Percentiles rank a stretch among this genome's conserved stretches.
Evolutionary conservation across 1,284 basidiomycete species (phyloP).

Genomic region (Microbotryum intermedium): DNA sequence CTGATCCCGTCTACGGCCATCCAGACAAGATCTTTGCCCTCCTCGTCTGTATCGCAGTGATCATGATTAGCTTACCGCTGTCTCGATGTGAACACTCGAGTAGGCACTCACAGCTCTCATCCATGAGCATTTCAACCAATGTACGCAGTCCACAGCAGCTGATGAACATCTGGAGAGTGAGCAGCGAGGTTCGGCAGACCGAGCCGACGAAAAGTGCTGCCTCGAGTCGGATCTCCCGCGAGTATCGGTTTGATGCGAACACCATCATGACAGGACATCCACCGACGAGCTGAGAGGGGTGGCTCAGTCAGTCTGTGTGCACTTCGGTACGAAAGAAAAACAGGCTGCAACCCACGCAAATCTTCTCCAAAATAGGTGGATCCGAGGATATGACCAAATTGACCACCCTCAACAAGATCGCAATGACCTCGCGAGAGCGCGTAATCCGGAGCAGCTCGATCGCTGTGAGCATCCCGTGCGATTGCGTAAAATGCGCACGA

Average conservation of each 20-base stretch:
- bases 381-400: conserved; percentile 84
- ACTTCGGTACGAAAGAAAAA: neutral
- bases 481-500: conserved; percentile 75
- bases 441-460: conserved; percentile 82
- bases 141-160: conserved; percentile 45
- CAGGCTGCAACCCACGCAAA: conserved; percentile 56
- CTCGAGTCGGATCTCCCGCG: conserved; percentile 85
- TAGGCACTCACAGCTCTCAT: conserved; percentile 61
- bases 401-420: conserved; percentile 76
- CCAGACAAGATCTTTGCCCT: conserved; percentile 78
- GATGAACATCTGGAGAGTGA: conserved; percentile 96
- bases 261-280: conserved; percentile 44
- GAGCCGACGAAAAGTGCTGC: conserved; percentile 90
- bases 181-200: conserved; percentile 80
- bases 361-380: conserved; percentile 79
- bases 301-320: conserved; percentile 1
- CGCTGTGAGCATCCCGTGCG: conserved; percentile 89
- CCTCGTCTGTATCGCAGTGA: conserved; percentile 46
- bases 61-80: neutral
- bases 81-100: neutral
- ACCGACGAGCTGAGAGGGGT: conserved; percentile 31
- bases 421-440: conserved; percentile 63
- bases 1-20: conserved; percentile 90
- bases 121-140: conserved; percentile 77
- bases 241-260: conserved; percentile 89